Conservation (phyloP, 139 green algal genomes). For the Zygnema cylindricum region DNA sequence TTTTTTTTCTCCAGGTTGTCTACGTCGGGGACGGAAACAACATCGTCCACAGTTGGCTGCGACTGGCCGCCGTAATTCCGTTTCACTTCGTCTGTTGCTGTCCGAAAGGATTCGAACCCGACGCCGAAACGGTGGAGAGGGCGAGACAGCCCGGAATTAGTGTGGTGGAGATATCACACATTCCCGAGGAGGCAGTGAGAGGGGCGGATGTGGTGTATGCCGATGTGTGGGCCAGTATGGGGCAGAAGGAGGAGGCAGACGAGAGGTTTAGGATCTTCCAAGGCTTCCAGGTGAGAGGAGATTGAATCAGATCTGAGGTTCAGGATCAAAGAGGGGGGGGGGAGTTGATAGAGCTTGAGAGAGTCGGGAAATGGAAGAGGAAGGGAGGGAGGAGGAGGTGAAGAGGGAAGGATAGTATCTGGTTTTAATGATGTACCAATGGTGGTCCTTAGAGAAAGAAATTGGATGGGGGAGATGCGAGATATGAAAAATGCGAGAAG, state of each 20-base stretch:
- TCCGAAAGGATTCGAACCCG: slow-evolving; percentile 85
- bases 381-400: no score
- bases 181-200: slow-evolving; percentile 81
- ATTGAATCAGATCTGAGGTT: no score
- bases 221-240: slow-evolving; percentile 99
- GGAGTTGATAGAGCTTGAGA: no score
- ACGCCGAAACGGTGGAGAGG: slow-evolving; percentile 79
- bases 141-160: slow-evolving; percentile 69
- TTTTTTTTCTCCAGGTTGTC: slow-evolving; percentile 62
- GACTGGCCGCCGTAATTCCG: slow-evolving; percentile 82
- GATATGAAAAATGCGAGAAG: no score
- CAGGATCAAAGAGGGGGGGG: no score
- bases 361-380: no score
- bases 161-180: slow-evolving; percentile 72
- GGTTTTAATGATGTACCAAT: no score
- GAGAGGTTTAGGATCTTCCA: slow-evolving; percentile 81
- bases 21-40: slow-evolving; percentile 99
- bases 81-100: slow-evolving; percentile 95
- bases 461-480: no score
- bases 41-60: slow-evolving; percentile 96
- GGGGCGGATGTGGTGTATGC: slow-evolving; percentile 96
- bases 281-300: slow-evolving; percentile 88
- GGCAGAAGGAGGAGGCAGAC: slow-evolving; percentile 95
- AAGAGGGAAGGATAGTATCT: no score
- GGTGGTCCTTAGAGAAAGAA: no score